Conservation (phyloP, 148 eudicot species). For the Rhododendron ovatum region DNA sequence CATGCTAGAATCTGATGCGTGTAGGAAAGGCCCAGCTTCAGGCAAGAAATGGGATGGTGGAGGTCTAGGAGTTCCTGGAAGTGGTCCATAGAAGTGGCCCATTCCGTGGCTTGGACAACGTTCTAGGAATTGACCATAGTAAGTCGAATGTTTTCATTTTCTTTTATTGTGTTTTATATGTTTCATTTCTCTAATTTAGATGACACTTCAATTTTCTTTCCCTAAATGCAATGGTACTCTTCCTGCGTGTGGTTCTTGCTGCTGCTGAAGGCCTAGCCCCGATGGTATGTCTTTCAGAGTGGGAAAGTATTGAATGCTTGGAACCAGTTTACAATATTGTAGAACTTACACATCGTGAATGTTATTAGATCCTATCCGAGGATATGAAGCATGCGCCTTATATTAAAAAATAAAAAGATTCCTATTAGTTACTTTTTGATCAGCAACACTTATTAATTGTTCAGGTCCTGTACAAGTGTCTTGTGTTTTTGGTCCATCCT, state of each 20-base stretch:
- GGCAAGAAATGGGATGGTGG: slow-evolving; percentile 97
- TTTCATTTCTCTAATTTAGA: background rate
- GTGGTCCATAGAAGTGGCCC: slow-evolving; percentile 77
- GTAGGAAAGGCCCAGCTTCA: slow-evolving; percentile 61
- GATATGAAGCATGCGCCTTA: no score
- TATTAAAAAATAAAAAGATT: no score
- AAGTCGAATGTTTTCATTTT: slow-evolving; percentile 21
- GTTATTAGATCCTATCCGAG: no score
- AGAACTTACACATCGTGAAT: background rate
- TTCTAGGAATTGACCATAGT: slow-evolving; percentile 74
- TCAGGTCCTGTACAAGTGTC: no score
- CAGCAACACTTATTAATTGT: no score
- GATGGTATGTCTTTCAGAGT: background rate
- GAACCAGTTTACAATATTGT: background rate
- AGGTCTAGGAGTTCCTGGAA: slow-evolving; percentile 81
- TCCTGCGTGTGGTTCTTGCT: background rate
- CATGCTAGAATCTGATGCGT: slow-evolving; percentile 85
- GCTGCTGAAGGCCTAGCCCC: background rate
- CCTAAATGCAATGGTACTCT: background rate
- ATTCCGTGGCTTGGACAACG: slow-evolving; percentile 76
- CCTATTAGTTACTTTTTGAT: no score
- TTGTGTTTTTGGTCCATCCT: no score
- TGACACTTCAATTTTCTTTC: background rate
- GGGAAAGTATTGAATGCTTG: background rate
- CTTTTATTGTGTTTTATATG: background rate